phyloP scores from a whole-genome alignment of 768 basidiomycete species.

The Pulveroboletus sp. region DNA sequence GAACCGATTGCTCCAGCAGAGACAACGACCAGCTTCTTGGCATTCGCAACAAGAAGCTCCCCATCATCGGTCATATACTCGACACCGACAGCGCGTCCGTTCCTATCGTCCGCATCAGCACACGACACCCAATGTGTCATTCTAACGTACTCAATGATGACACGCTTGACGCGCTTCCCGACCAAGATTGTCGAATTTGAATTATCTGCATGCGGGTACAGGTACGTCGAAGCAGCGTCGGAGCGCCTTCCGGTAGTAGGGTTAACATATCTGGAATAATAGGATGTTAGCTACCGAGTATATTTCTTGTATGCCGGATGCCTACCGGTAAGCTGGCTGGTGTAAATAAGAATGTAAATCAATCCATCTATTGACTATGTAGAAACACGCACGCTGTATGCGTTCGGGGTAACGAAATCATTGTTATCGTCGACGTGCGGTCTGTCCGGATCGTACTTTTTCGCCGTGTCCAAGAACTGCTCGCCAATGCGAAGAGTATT shows the following conservation, averaged over 20 bases:
- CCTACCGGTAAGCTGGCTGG: conserved; percentile 21
- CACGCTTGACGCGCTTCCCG: conserved; percentile 34
- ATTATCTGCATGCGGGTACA: conserved; percentile 34
- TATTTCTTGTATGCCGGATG: background rate
- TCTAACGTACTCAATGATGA: conserved; percentile 34
- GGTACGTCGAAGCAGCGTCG: conserved; percentile 33
- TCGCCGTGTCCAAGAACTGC: conserved; percentile 47
- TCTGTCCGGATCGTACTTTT: conserved; percentile 47
- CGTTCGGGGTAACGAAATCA: conserved; percentile 33
- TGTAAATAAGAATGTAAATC: background rate
- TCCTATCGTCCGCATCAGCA: conserved; percentile 16
- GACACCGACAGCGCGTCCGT: conserved; percentile 36
- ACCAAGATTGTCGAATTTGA: conserved; percentile 31
- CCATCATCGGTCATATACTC: conserved; percentile 31
- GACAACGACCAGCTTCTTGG: conserved; percentile 45
- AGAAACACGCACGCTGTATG: conserved; percentile 23
- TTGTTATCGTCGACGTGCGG: conserved; percentile 46
- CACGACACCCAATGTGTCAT: background rate
- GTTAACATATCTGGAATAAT: conserved; percentile 51
- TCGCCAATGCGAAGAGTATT: conserved; percentile 21
- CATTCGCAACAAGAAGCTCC: conserved; percentile 21
- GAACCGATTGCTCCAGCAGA: conserved; percentile 57
- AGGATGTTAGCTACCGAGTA: background rate
- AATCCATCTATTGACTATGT: background rate
- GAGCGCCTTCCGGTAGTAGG: conserved; percentile 35